A percentile compares a stretch with the other conserved stretches of the same genome.
Conservation (phyloP, 2,329 filamentous ascomycete species). For the Sarocladium kiliense region DNA sequence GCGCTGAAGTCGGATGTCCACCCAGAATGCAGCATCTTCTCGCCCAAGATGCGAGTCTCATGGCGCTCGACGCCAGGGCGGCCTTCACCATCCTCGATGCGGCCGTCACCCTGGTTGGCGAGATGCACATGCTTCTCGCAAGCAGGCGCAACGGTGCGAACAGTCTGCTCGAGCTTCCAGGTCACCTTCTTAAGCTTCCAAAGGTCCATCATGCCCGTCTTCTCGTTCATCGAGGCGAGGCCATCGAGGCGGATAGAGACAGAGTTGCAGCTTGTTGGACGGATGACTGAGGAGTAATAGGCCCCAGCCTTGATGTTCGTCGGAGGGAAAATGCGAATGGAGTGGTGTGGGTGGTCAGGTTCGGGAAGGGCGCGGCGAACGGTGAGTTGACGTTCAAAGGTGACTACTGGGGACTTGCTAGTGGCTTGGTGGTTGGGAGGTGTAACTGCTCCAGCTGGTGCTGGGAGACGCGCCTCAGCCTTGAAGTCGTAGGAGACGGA, state of each 20-base stretch:
- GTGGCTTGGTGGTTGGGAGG: slow-evolving; percentile 1
- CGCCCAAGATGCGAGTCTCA: slow-evolving; percentile 71
- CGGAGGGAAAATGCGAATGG: slow-evolving; percentile 89
- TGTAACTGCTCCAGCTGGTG: slow-evolving; percentile 31
- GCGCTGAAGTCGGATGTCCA: slow-evolving; percentile 73
- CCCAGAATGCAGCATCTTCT: slow-evolving; percentile 75
- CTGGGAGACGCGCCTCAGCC: slow-evolving; percentile 53
- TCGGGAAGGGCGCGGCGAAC: slow-evolving; percentile 73
- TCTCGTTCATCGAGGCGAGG: slow-evolving; percentile 66
- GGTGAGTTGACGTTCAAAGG: slow-evolving; percentile 61
- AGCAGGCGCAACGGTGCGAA: slow-evolving; percentile 72
- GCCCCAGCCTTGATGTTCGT: slow-evolving; percentile 88
- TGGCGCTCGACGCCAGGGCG: slow-evolving; percentile 58
- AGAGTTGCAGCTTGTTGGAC: slow-evolving; percentile 78
- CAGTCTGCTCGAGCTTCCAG: slow-evolving; percentile 88
- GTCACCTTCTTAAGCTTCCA: slow-evolving; percentile 90
- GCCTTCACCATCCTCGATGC: slow-evolving; percentile 21
- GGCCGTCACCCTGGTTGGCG: slow-evolving; percentile 30
- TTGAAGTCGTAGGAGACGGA: slow-evolving; percentile 74
- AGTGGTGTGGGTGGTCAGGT: slow-evolving; percentile 77
- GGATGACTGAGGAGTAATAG: slow-evolving; percentile 75
- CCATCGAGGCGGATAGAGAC: slow-evolving; percentile 79
- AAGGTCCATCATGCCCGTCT: slow-evolving; percentile 65
- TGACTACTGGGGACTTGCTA: slow-evolving; percentile 34
- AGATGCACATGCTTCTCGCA: slow-evolving; percentile 67